These are phyloP conservation scores for Fraxinus sp. DNA, from an alignment of 305 asterid species.

Conservation along the genomic window DNA sequence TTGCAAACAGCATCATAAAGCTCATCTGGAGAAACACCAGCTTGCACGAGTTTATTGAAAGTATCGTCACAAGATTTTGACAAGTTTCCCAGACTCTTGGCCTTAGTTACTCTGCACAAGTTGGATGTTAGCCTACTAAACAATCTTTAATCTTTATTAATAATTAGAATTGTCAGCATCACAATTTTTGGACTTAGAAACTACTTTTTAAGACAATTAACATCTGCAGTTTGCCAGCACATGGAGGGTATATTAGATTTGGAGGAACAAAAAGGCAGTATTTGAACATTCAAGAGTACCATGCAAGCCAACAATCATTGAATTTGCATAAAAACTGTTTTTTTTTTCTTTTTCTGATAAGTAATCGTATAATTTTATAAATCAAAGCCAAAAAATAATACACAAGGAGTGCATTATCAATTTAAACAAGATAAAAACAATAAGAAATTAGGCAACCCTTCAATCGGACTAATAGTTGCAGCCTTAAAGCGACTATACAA, in stretches of 20 bases:
- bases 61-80: constrained; percentile 95
- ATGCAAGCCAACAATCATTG: constrained; percentile 1
- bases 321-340: neutral
- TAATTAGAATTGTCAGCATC: constrained; percentile 2
- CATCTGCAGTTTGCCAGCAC: neutral
- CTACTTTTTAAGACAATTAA: neutral
- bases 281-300: neutral
- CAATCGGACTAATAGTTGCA: too few relatives aligned
- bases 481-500: too few relatives aligned
- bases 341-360: too few relatives aligned
- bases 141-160: neutral
- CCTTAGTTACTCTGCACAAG: constrained; percentile 72
- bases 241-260: neutral
- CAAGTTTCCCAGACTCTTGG: constrained; percentile 46
- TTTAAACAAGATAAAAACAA: too few relatives aligned
- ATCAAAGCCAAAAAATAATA: too few relatives aligned
- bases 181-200: constrained; percentile 9
- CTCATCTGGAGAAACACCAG: constrained; percentile 76
- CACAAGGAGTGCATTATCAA: too few relatives aligned
- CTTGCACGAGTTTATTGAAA: constrained; percentile 72
- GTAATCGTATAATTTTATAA: too few relatives aligned
- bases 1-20: constrained; percentile 85
- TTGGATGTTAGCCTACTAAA: constrained; percentile 16
- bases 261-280: constrained; percentile 1
- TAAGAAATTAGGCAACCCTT: too few relatives aligned